These are phyloP conservation scores for Leishmania tropica DNA, from an alignment of 208 protist species.

Conservation along the genomic window DNA sequence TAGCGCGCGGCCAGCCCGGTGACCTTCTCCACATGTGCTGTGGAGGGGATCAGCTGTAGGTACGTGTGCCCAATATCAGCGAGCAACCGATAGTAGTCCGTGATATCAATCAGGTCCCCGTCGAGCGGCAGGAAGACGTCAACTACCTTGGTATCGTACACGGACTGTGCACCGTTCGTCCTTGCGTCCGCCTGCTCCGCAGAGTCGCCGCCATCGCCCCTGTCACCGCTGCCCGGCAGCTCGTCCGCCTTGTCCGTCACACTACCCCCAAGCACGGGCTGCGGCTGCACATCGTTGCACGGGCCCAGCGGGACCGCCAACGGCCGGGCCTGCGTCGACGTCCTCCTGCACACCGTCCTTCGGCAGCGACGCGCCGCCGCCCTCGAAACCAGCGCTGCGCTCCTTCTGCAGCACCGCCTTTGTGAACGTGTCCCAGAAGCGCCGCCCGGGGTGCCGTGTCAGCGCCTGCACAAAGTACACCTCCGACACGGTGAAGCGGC, in stretches of 20 bases:
- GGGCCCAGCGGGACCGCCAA: no score
- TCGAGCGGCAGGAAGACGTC: slow-evolving; percentile 32
- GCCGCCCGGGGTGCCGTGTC: no score
- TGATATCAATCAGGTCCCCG: slow-evolving; percentile 15
- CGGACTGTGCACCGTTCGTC: slow-evolving; percentile 1
- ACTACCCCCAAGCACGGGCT: not conserved
- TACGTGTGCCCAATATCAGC: slow-evolving; percentile 33
- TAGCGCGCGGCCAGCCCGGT: slow-evolving; percentile 25
- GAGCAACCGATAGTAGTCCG: slow-evolving; percentile 28
- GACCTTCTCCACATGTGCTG: slow-evolving; percentile 10
- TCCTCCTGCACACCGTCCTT: no score
- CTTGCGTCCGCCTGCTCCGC: not conserved
- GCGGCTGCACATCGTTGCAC: not conserved
- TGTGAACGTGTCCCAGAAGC: no score
- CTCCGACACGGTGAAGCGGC: no score
- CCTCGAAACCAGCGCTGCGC: no score
- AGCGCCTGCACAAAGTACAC: no score
- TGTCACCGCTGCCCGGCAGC: not conserved
- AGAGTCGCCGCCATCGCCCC: not conserved
- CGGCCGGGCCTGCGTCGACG: no score
- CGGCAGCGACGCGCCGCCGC: no score
- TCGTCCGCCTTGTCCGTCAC: not conserved
- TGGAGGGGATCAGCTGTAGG: slow-evolving; percentile 5
- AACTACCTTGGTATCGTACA: not conserved
- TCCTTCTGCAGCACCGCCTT: no score